Percentiles rank a stretch among this genome's conserved stretches.
Evolutionary conservation across 768 basidiomycete genomes (phyloP).

Genomic region (Russula abietina): DNA sequence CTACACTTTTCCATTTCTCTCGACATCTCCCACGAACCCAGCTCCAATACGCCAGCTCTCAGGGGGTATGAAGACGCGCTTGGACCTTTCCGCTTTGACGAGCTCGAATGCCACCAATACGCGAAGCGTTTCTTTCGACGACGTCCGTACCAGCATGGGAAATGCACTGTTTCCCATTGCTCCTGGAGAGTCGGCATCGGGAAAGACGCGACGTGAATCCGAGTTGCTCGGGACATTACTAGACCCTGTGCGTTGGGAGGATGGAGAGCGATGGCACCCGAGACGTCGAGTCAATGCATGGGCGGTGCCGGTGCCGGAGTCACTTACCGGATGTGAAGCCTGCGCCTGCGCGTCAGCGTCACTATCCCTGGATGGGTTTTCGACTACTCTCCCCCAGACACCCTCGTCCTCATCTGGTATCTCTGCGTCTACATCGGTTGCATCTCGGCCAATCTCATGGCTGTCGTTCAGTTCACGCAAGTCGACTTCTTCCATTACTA

Average conservation of each 20-base stretch:
- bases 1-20: constrained; percentile 20
- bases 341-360: constrained; percentile 19
- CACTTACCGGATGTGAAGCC: constrained; percentile 15
- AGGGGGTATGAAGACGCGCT: constrained; percentile 10
- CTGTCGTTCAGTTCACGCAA: constrained; percentile 24
- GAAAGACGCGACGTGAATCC: constrained; percentile 18
- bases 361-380: constrained; percentile 5
- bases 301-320: constrained; percentile 7
- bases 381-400: neutral
- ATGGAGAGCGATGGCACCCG: constrained; percentile 17
- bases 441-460: constrained; percentile 22
- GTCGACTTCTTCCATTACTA: constrained; percentile 5
- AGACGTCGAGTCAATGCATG: constrained; percentile 3
- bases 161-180: constrained; percentile 18
- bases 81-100: constrained; percentile 1
- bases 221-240: constrained; percentile 15
- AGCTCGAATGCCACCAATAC: constrained; percentile 8
- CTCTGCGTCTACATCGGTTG: constrained; percentile 8
- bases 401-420: neutral
- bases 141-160: constrained; percentile 22
- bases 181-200: neutral
- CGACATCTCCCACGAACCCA: neutral
- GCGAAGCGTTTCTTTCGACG: constrained; percentile 21
- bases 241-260: constrained; percentile 15
- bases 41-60: constrained; percentile 3